A percentile compares a stretch with the other conserved stretches of the same genome.
Evolutionary conservation across 305 asterid species (phyloP).

Genomic region (Fraxinus velutina): DNA sequence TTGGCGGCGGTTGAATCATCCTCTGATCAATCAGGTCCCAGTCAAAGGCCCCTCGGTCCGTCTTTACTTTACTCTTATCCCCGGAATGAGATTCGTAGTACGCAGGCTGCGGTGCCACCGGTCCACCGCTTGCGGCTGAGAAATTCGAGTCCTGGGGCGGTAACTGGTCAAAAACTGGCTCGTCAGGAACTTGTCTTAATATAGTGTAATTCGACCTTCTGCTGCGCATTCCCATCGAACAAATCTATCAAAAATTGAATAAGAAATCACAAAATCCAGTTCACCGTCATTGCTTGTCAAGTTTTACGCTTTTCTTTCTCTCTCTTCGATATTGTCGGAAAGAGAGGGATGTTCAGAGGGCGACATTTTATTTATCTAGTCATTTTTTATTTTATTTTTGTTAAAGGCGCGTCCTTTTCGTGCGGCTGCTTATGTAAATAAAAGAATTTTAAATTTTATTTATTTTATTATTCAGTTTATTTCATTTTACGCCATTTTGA

Average conservation of each 20-base stretch:
- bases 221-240: slow-evolving; percentile 70
- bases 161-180: slow-evolving; percentile 33
- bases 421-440: not conserved
- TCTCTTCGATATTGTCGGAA: slow-evolving; percentile 12
- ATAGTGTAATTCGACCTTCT: slow-evolving; percentile 72
- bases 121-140: slow-evolving; percentile 39
- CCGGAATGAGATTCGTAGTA: slow-evolving; percentile 58
- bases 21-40: slow-evolving; percentile 69
- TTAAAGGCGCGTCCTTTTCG: not conserved
- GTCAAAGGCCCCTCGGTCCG: slow-evolving; percentile 51
- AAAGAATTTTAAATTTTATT: slow-evolving; percentile 12
- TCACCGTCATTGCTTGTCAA: slow-evolving; percentile 23
- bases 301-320: not conserved
- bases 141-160: slow-evolving; percentile 42
- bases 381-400: not conserved
- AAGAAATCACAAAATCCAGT: slow-evolving; percentile 28
- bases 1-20: slow-evolving; percentile 46
- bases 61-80: slow-evolving; percentile 48
- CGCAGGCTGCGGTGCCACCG: slow-evolving; percentile 27
- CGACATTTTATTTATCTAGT: not conserved
- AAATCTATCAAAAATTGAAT: slow-evolving; percentile 11
- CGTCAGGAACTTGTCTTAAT: slow-evolving; percentile 70
- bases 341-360: slow-evolving; percentile 7
- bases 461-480: not conserved
- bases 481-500: not conserved